A percentile compares a stretch with the other conserved stretches of the same genome.
Conservation (phyloP, 106 monocot genomes). For the Iris macrosiphon region DNA sequence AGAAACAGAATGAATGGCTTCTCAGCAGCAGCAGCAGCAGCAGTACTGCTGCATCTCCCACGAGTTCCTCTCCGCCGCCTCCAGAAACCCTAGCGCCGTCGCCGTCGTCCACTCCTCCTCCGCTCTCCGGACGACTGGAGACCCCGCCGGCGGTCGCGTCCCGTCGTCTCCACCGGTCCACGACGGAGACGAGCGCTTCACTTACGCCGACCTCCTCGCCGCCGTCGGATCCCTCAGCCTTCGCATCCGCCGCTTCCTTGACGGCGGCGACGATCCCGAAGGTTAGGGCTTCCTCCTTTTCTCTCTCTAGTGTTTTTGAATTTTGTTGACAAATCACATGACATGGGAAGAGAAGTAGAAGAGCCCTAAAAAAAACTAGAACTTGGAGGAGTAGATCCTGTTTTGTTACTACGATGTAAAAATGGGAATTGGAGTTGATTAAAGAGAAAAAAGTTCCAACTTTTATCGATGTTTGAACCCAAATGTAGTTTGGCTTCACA, state of each 20-base stretch:
- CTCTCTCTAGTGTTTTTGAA: neutral
- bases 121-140: conserved; percentile 13
- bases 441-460: neutral
- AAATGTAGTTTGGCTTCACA: too few relatives aligned
- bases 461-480: too few relatives aligned
- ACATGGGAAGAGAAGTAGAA: neutral
- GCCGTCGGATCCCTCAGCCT: conserved; percentile 67
- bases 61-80: conserved; percentile 48
- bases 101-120: conserved; percentile 45
- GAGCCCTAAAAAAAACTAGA: neutral
- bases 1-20: too few relatives aligned
- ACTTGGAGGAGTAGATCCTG: neutral
- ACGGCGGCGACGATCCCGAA: conserved; percentile 33
- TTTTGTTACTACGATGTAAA: neutral
- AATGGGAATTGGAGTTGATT: neutral
- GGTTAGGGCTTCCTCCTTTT: neutral
- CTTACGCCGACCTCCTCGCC: conserved; percentile 43
- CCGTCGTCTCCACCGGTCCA: conserved; percentile 23
- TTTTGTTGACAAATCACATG: neutral
- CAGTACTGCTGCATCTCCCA: conserved; percentile 73
- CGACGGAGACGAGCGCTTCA: conserved; percentile 46
- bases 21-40: neutral
- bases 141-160: neutral
- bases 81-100: conserved; percentile 18
- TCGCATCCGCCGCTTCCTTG: conserved; percentile 43